Base-by-base conservation (phyloP, 1,139 yeast genomes). In the Komagataea norvegica region DNA sequence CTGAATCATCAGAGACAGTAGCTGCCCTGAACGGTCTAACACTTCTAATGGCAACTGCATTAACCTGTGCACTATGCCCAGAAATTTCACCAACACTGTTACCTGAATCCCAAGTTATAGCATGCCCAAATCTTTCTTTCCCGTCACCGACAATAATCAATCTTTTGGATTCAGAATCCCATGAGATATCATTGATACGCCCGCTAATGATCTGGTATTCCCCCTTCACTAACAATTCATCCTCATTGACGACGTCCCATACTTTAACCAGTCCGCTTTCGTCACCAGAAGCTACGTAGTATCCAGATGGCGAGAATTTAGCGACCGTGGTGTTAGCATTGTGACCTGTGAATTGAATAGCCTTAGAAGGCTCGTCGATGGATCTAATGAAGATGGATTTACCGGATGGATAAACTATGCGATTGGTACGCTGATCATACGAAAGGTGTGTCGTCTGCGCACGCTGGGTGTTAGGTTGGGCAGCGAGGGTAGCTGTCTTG, bases 61-160 rank as follows among this genome's bases (percentile, higher is more conserved):
- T 87, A 56, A 89, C 77, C 29, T 77, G 74, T 28, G 84, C 79
- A n/a, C 94, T 74, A 58, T 91, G 98, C 22, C 98, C 99, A 40
- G 88, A 80, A 50, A 93, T 82, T 58, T 91, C 97, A 38, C 98
- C 99, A 32, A 91, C 80, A 9, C 96, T 77, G 61, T 91, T 91
- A 41, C 98, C 98, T 1, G 95, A 74, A 57, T 91, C 99, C 74
- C 85, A 84, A 6, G 95, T 77, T 56, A 91, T 87, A 45, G 95
- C 89, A 52, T 85, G 96, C 4, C 97, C 98, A 55, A 77, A 88
- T 47, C 83, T 74, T 53, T 89, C 96, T 53, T 83, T 82, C 34
- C 98, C 97, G 52, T 85, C 83, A 37, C 99, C 99, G 9, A 89
- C 97, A 2, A 96, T 96, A 56, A 93, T 85, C 39, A 93, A 65